Conservation (phyloP, 2,329 filamentous ascomycete genomes). For the Ceratocystis albifundus region DNA sequence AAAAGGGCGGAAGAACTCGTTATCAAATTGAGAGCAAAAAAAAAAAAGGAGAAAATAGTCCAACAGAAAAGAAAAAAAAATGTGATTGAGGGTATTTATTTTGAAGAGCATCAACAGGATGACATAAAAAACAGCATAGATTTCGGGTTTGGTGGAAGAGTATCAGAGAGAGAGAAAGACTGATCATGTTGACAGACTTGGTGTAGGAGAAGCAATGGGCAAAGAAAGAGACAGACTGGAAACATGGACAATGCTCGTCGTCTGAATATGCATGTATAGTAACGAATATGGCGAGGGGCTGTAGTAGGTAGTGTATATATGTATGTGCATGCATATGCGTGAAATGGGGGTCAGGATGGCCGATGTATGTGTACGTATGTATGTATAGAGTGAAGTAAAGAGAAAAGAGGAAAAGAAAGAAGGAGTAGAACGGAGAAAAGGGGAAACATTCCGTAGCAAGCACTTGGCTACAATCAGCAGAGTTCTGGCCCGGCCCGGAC, state of each 20-base stretch:
- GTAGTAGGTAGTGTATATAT: not conserved
- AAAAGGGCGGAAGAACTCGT: not conserved
- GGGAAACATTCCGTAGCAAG: too few species aligned
- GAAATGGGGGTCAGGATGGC: not conserved
- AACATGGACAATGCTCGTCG: not conserved
- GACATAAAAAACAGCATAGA: conserved; percentile 15
- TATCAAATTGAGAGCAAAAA: conserved; percentile 11
- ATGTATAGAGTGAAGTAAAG: not conserved
- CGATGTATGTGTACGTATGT: not conserved
- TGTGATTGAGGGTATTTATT: conserved; percentile 11
- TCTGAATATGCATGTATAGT: not conserved
- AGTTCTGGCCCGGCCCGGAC: too few species aligned
- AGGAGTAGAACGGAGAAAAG: not conserved
- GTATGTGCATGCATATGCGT: not conserved
- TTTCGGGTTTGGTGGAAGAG: not conserved
- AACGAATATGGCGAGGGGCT: not conserved
- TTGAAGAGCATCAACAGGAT: not conserved
- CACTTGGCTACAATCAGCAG: too few species aligned
- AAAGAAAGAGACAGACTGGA: not conserved
- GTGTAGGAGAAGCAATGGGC: not conserved
- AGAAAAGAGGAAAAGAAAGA: not conserved
- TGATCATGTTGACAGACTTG: not conserved
- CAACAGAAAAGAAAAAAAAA: conserved; percentile 11
- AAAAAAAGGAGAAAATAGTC: not conserved
- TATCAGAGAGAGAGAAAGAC: not conserved